Evolutionary conservation across 805 yeast species (phyloP).

Genomic region (Wickerhamiella kurtzmanii): DNA sequence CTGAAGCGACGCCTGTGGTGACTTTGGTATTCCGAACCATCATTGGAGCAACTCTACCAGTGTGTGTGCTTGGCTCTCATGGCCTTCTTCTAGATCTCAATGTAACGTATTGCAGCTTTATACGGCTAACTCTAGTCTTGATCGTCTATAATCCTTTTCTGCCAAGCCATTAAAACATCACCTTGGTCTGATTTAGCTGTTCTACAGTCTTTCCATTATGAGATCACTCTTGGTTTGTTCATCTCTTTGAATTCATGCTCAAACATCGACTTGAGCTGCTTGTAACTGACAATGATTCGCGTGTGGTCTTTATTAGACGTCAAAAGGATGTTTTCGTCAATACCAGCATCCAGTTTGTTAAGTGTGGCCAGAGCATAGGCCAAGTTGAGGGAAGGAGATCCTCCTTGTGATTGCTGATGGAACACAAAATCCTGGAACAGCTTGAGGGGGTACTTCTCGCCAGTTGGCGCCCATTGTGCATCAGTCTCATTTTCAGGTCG

Average conservation of each 20-base stretch:
- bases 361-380: constrained; percentile 65
- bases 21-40: too few relatives aligned
- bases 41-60: too few relatives aligned
- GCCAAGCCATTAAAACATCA: too few relatives aligned
- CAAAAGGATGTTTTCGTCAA: constrained; percentile 66
- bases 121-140: too few relatives aligned
- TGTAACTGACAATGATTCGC: constrained; percentile 73
- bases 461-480: constrained; percentile 56
- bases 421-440: constrained; percentile 76
- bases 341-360: constrained; percentile 86
- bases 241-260: constrained; percentile 55
- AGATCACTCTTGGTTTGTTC: too few relatives aligned
- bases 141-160: too few relatives aligned
- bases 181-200: too few relatives aligned
- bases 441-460: constrained; percentile 57
- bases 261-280: constrained; percentile 57
- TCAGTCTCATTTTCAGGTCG: constrained; percentile 52
- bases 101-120: too few relatives aligned
- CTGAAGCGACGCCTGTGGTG: too few relatives aligned
- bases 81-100: too few relatives aligned
- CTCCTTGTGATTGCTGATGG: constrained; percentile 66
- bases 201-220: too few relatives aligned
- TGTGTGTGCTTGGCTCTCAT: too few relatives aligned
- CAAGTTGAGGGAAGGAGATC: constrained; percentile 67
- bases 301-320: constrained; percentile 75